Percentiles rank a stretch among this genome's conserved stretches.
Conservation (phyloP, 208 protist genomes). For the Crithidia sp. region DNA sequence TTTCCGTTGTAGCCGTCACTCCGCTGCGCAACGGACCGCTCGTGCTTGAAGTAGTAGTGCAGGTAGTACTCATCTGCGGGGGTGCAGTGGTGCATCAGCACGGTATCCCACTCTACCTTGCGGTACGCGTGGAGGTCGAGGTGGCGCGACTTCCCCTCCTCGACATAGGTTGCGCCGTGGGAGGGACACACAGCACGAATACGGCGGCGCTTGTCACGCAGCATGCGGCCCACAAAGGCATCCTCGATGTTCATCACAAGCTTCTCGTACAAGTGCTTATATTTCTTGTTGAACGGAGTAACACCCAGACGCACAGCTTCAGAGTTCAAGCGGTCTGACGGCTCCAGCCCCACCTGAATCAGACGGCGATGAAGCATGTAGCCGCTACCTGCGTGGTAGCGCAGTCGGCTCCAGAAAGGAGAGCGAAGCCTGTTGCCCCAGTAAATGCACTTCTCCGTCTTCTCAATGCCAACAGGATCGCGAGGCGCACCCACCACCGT, state of each 20-base stretch:
- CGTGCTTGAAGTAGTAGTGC: slow-evolving; percentile 24
- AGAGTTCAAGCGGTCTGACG: not conserved
- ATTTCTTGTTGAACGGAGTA: not conserved
- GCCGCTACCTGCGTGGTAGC: not conserved
- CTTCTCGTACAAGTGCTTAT: not conserved
- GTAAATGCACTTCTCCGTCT: slow-evolving; percentile 14
- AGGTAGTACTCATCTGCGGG: slow-evolving; percentile 15
- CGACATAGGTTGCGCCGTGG: not conserved
- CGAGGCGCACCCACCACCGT: not conserved
- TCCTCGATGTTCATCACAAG: not conserved
- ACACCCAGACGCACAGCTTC: not conserved
- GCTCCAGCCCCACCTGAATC: not conserved
- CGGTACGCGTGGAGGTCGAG: not conserved
- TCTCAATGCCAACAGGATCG: not conserved
- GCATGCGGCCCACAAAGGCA: not conserved
- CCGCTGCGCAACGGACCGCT: not conserved
- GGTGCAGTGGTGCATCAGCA: slow-evolving; percentile 14
- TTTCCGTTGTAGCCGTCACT: no score
- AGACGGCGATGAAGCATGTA: not conserved
- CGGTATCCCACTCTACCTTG: slow-evolving; percentile 1
- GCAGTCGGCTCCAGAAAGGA: not conserved
- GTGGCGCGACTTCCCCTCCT: slow-evolving; percentile 1
- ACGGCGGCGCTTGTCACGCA: not conserved
- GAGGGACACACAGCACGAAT: not conserved
- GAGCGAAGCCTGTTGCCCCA: not conserved